Base-by-base conservation (phyloP, 306 rosid genomes). In the Glycyrrhiza uralensis region DNA sequence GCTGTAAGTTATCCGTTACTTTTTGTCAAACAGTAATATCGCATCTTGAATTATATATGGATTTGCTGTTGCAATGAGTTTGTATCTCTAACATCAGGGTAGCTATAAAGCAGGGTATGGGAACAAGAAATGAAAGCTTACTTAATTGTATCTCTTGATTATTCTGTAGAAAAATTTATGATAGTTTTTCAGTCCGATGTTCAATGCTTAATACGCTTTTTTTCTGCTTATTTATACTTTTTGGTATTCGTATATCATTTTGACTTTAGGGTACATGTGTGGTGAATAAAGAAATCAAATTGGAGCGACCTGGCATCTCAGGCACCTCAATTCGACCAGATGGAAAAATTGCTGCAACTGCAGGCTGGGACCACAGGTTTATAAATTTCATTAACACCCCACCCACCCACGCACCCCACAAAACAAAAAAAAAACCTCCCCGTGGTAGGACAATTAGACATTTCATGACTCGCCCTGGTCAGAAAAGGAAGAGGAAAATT, bases 291-390 rank as follows among this genome's bases (percentile, higher is more conserved):
- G 93, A 87, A 77, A 85, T 87, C 71, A 78, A 33, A 79, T 82
- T 91, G 89, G 96, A 94, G 81, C 85, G 97, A 81, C 91, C 96
- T 35, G 97, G 96, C 51, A 84, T 94, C 63, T 80, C 97, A n/a
- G 80, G 92, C 75, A 81, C 85, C 77, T 89, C 91, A 15, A 91
- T 91, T 81, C 87, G 96, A 49, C 86, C 89, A 1, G 97, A 94
- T 69, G 86, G 85, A 28, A 89, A 86, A 87, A 86, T 82, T 76
- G 96, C 83, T 57, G 95, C 97, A 20, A 89, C 97, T 45, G 94
- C 98, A 66, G 98, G 97, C 67, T 94, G 98, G 98, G 98, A 94
- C 76, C 97, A 91, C 85, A 91, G 97, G 98, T 93, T 60, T 45
- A 72, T 62, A 71, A 69, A 67, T 49, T n/a, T 3, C 42, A 44